phyloP scores from a whole-genome alignment of 2,329 filamentous ascomycete species.

The Neoscytalidium dimidiatum region DNA sequence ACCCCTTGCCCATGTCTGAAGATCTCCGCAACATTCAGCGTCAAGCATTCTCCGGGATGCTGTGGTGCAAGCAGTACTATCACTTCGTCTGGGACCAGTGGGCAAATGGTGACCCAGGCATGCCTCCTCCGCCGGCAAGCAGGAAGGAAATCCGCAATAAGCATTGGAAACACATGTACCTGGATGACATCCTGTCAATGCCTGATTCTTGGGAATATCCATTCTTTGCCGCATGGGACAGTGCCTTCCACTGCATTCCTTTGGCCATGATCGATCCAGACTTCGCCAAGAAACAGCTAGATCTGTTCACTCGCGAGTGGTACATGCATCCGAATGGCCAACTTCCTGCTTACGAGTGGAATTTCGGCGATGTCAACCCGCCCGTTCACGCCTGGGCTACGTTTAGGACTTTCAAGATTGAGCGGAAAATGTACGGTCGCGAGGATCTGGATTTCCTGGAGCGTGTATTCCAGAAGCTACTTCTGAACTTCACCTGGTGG shows the following conservation, averaged over 20 bases:
- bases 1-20: constrained; percentile 88
- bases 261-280: constrained; percentile 97
- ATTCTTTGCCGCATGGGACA: constrained; percentile 97
- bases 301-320: constrained; percentile 95
- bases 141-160: constrained; percentile 81
- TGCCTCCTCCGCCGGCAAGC: constrained; percentile 79
- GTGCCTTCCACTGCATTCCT: constrained; percentile 94
- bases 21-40: constrained; percentile 93
- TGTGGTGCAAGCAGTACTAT: constrained; percentile 98
- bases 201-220: constrained; percentile 98
- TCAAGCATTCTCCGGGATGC: constrained; percentile 93
- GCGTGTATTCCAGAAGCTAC: constrained; percentile 91
- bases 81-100: constrained; percentile 97
- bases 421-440: constrained; percentile 93
- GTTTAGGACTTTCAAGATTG: constrained; percentile 96
- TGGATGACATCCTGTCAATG: constrained; percentile 96
- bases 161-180: constrained; percentile 92
- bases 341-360: constrained; percentile 93
- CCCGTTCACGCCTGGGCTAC: constrained; percentile 96
- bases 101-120: constrained; percentile 89
- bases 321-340: constrained; percentile 98
- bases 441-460: constrained; percentile 96
- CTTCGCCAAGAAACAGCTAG: constrained; percentile 96
- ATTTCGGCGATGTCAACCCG: constrained; percentile 95
- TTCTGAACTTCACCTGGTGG: constrained; percentile 99